Conservation (phyloP, 2,329 filamentous ascomycete species). For the Dactylellina haptotyla region DNA sequence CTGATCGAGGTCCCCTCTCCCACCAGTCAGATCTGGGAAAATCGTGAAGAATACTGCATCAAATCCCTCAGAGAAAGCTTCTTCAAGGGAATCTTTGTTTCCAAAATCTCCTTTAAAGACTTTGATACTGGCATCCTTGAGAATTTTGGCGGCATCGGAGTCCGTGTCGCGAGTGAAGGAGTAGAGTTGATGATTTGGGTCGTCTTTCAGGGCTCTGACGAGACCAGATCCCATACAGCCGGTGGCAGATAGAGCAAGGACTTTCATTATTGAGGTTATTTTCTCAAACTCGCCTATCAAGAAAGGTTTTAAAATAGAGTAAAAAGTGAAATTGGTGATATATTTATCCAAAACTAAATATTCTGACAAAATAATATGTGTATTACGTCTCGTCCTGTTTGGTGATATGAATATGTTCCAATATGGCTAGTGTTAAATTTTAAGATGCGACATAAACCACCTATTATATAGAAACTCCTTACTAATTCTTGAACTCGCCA, state of each 20-base stretch:
- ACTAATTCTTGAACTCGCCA: too few species aligned
- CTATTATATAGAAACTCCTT: too few species aligned
- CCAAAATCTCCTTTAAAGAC: conserved; percentile 41
- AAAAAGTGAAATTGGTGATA: too few species aligned
- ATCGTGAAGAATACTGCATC: conserved; percentile 46
- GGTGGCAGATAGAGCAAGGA: conserved; percentile 42
- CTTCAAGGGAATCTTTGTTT: conserved; percentile 29
- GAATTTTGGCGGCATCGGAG: conserved; percentile 30
- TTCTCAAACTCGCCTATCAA: too few species aligned
- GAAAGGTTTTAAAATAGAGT: too few species aligned
- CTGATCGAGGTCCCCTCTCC: conserved; percentile 28
- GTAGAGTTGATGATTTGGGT: conserved; percentile 35
- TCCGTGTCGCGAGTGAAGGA: conserved; percentile 41
- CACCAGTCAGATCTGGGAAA: conserved; percentile 32
- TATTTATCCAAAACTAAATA: too few species aligned
- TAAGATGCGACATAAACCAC: too few species aligned
- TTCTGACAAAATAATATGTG: too few species aligned
- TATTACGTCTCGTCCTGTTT: too few species aligned
- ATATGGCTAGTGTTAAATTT: too few species aligned
- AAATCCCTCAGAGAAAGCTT: conserved; percentile 9
- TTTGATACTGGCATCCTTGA: conserved; percentile 34
- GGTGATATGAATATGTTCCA: too few species aligned
- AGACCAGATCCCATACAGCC: conserved; percentile 44
- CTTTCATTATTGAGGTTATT: conserved; percentile 29
- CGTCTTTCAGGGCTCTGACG: conserved; percentile 37